Conservation (phyloP, 2,329 filamentous ascomycete genomes). For the Pseudogymnoascus sp. region DNA sequence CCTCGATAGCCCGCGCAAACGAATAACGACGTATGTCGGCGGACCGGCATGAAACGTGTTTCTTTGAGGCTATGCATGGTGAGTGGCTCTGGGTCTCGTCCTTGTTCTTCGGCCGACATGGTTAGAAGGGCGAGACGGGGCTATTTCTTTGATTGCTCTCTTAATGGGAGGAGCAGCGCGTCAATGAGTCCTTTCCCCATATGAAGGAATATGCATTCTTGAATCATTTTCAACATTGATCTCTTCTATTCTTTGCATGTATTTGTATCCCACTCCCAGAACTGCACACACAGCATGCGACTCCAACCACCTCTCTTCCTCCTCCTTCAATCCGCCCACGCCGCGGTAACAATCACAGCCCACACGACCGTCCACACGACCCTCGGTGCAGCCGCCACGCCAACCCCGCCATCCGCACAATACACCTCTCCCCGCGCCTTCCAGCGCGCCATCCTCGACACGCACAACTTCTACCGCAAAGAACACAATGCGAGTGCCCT, state of each 20-base stretch:
- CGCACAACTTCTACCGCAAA: conserved; percentile 57
- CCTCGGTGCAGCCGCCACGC: background rate
- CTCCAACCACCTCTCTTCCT: background rate
- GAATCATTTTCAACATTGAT: background rate
- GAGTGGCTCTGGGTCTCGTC: background rate
- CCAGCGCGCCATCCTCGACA: conserved; percentile 49
- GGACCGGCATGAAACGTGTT: background rate
- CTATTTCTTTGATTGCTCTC: background rate
- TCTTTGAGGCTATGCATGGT: conserved; percentile 1
- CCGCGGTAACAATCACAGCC: background rate
- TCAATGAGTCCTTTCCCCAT: background rate
- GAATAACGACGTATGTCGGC: background rate
- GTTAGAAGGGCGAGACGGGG: background rate
- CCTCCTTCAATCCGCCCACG: background rate
- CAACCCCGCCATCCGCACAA: background rate
- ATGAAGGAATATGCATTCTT: background rate
- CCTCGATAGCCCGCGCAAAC: background rate
- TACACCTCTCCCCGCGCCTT: conserved; percentile 38
- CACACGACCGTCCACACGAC: background rate
- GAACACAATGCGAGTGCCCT: conserved; percentile 54
- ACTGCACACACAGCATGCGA: background rate
- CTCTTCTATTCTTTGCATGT: conserved; percentile 1
- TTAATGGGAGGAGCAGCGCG: background rate
- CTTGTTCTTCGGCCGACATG: background rate
- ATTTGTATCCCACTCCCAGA: background rate